phyloP scores from a whole-genome alignment of 306 rosid species.

The Cotoneaster glaucophyllus region DNA sequence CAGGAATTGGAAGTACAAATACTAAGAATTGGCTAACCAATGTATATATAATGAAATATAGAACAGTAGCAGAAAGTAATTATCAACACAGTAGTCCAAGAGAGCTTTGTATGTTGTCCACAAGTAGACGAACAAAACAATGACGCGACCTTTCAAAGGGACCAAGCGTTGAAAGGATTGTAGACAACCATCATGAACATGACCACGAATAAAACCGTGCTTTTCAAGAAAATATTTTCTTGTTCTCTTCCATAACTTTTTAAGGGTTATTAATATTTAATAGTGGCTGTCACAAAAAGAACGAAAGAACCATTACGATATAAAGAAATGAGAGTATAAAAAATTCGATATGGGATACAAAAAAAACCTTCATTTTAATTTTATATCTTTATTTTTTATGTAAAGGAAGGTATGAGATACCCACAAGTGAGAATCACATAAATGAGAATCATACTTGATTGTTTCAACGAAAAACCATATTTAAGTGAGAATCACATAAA shows the following conservation, averaged over 20 bases:
- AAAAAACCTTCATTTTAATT: not conserved
- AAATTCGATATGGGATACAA: not conserved
- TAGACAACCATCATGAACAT: not conserved
- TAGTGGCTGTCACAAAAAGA: not conserved
- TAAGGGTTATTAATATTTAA: not conserved
- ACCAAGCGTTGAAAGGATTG: not conserved
- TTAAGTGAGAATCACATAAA: no score
- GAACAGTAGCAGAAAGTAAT: no score
- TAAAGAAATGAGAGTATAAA: not conserved
- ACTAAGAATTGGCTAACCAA: not conserved
- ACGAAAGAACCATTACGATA: not conserved
- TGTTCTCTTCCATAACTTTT: not conserved
- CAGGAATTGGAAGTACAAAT: not conserved
- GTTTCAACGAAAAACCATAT: no score
- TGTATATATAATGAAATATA: no score
- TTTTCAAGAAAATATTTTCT: not conserved
- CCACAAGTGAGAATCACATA: no score
- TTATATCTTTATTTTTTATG: not conserved
- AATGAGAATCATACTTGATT: no score
- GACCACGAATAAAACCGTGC: not conserved
- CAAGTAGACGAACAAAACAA: not conserved
- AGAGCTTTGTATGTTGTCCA: not conserved
- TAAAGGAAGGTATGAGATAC: no score
- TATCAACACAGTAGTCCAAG: not conserved
- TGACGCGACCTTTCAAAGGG: slow-evolving; percentile 8